These are phyloP conservation scores for Senna siamea DNA, from an alignment of 306 rosid species.

Conservation along the genomic window DNA sequence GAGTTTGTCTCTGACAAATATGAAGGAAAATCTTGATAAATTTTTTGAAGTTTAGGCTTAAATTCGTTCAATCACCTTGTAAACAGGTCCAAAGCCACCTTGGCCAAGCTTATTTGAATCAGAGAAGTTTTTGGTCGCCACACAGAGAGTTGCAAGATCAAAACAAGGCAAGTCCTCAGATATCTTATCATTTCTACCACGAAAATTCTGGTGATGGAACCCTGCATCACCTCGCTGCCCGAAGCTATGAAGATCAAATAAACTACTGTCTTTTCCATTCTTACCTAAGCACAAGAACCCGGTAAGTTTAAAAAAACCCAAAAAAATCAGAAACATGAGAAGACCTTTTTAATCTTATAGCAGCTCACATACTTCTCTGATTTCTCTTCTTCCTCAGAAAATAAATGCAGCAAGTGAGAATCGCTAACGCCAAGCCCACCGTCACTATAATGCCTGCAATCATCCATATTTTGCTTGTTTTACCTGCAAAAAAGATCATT, in stretches of 20 bases:
- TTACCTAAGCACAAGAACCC: constrained; percentile 40
- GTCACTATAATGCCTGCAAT: constrained; percentile 28
- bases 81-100: constrained; percentile 87
- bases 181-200: constrained; percentile 1
- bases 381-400: constrained; percentile 34
- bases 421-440: constrained; percentile 36
- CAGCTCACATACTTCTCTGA: constrained; percentile 34
- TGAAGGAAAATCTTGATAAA: not conserved
- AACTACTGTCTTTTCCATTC: constrained; percentile 11
- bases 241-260: not conserved
- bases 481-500: constrained; percentile 43
- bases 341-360: not conserved
- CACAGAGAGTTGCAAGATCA: constrained; percentile 54
- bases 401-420: constrained; percentile 39
- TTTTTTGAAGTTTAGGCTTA: not conserved
- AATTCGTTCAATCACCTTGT: constrained; percentile 49
- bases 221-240: not conserved
- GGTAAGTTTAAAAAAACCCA: not conserved
- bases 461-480: constrained; percentile 40
- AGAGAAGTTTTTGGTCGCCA: constrained; percentile 61
- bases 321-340: not conserved
- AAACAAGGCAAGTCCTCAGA: constrained; percentile 46
- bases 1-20: not conserved
- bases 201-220: constrained; percentile 17
- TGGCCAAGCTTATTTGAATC: constrained; percentile 66